Evolutionary conservation across 2,329 filamentous ascomycete species (phyloP), one percentile per base, ranked within the genome.

Genomic region (Amesomyces nigricolor): DNA sequence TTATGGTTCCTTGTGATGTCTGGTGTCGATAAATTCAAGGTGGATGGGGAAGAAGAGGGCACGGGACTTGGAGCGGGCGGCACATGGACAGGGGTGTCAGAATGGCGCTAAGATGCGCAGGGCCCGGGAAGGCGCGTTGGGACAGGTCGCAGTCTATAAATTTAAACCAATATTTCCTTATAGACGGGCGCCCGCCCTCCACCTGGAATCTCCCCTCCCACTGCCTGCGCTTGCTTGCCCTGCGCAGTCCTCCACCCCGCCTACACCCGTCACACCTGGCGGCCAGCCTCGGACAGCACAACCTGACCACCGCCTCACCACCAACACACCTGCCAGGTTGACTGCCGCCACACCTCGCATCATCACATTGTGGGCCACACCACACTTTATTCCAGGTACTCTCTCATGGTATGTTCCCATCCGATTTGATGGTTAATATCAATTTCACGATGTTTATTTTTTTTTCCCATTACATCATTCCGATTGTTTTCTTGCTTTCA

Each of bases 141-240:
- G 63, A 60, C 53, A 55, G 57, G 54, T 53, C 50, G 62, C 58
- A 63, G 63, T 63, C 63, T 64, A 64, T 64, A 64, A 64, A 64
- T 63, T 60, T 64, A 62, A 64, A 63, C 62, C 63, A 62, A 62
- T 63, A 61, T 62, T 58, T 63, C 59, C 61, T 63, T 64, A 63
- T 64, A 64, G 62, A 62, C 62, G 55, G 59, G 58, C 53, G 57
- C 51, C 58, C 59, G 61, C 63, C 62, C 62, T 63, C 62, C 63
- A 62, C 62, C 63, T 58, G 53, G 58, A 50, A 54, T 49, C 52
- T 54, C 46, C 44, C 51, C 57, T 62, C 55, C 61, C 58, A 63
- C 62, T 58, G 60, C 62, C 62, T 58, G 60, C 62, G 54, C 61
- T 58, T 56, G 59, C 58, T 63, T 51, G 56, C 58, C 57, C 56